Percentiles rank a stretch among this genome's conserved stretches.
Conservation (phyloP, 1,284 basidiomycete species). For the Cystobasidium pallidum region DNA sequence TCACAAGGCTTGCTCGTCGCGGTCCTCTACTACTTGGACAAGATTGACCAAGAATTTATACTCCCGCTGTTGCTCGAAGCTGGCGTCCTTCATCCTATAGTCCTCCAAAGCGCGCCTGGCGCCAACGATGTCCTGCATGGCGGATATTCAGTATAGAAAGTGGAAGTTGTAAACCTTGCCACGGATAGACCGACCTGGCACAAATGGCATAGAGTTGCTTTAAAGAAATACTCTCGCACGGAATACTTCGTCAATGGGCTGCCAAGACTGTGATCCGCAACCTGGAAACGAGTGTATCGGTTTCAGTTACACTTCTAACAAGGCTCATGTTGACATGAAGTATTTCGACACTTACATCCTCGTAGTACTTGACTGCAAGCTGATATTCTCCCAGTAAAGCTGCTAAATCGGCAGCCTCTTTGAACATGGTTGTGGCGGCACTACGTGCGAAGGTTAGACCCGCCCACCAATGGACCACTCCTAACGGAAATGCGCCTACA, state of each 20-base stretch:
- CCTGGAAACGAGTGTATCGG: constrained; percentile 66
- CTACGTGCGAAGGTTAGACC: constrained; percentile 59
- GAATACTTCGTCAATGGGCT: constrained; percentile 94
- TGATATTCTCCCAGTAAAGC: constrained; percentile 85
- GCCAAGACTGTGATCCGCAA: constrained; percentile 80
- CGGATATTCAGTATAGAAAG: neutral
- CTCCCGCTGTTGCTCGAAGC: constrained; percentile 83
- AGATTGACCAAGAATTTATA: constrained; percentile 80
- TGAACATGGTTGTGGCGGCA: constrained; percentile 92
- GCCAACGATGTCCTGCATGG: constrained; percentile 75
- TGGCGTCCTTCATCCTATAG: constrained; percentile 75
- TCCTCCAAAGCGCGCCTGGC: constrained; percentile 74
- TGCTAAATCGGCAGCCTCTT: constrained; percentile 93
- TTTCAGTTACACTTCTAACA: too few species aligned
- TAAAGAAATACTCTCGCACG: constrained; percentile 97
- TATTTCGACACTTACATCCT: constrained; percentile 45
- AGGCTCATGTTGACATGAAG: too few species aligned
- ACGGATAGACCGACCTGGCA: constrained; percentile 69
- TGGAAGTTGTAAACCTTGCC: neutral
- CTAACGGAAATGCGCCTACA: constrained; percentile 66
- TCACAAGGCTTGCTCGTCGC: constrained; percentile 72
- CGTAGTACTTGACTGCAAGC: constrained; percentile 71
- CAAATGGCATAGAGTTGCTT: constrained; percentile 82
- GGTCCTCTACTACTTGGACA: constrained; percentile 75
- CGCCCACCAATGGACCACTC: too few species aligned